Conservation (phyloP, 305 asterid genomes). For the Ajuga reptans region DNA sequence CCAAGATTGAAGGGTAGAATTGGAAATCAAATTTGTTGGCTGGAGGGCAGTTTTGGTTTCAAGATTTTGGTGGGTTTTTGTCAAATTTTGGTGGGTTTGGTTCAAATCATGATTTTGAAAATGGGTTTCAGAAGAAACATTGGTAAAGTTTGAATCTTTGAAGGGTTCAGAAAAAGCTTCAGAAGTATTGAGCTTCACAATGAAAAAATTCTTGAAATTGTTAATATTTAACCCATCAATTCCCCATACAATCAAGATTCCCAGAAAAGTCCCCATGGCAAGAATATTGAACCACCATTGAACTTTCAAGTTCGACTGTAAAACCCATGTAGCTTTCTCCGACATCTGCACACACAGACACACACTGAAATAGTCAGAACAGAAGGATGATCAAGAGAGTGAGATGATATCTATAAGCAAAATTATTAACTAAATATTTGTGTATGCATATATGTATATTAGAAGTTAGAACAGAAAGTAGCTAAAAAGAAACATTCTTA, state of each 20-base stretch:
- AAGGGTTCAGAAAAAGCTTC: slow-evolving; percentile 14
- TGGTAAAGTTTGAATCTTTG: slow-evolving; percentile 35
- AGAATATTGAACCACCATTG: slow-evolving; percentile 56
- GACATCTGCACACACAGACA: slow-evolving; percentile 30
- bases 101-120: slow-evolving; percentile 21
- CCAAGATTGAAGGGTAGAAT: slow-evolving; percentile 40
- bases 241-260: slow-evolving; percentile 46
- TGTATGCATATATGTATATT: no score
- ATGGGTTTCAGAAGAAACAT: slow-evolving; percentile 22
- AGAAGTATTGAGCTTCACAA: slow-evolving; percentile 28
- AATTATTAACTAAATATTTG: not conserved
- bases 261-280: slow-evolving; percentile 42
- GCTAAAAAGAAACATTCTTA: slow-evolving; percentile 13
- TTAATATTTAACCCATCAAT: slow-evolving; percentile 35
- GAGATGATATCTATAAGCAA: not conserved
- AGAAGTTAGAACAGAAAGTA: no score
- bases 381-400: not conserved
- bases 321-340: slow-evolving; percentile 54
- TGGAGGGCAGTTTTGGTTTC: slow-evolving; percentile 13
- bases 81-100: slow-evolving; percentile 22
- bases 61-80: slow-evolving; percentile 20
- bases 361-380: not conserved
- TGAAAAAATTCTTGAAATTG: slow-evolving; percentile 26
- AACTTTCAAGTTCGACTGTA: slow-evolving; percentile 43
- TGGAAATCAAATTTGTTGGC: slow-evolving; percentile 20